phyloP scores from a whole-genome alignment of 2,329 filamentous ascomycete species.

The Emericellopsis atlantica region DNA sequence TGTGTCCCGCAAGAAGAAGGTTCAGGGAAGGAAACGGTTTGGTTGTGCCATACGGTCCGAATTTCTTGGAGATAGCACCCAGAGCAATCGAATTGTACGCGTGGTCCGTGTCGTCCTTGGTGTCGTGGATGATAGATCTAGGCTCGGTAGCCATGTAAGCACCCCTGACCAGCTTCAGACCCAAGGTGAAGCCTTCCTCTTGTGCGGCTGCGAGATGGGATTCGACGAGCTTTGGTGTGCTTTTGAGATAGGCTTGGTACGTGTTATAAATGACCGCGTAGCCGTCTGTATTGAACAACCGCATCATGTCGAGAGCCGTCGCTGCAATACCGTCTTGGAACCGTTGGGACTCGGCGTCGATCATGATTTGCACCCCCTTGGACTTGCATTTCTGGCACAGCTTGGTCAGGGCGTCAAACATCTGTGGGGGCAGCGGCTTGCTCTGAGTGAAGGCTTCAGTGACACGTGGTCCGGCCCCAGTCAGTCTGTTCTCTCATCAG shows the following conservation, averaged over 20 bases:
- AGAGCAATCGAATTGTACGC: slow-evolving; percentile 36
- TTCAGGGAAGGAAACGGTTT: slow-evolving; percentile 28
- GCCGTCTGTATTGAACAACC: slow-evolving; percentile 21
- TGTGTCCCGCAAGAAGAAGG: slow-evolving; percentile 42
- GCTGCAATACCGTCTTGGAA: slow-evolving; percentile 25
- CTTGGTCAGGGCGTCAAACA: slow-evolving; percentile 25
- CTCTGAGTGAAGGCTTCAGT: slow-evolving; percentile 21
- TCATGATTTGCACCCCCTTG: slow-evolving; percentile 26
- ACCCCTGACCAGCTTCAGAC: slow-evolving; percentile 43
- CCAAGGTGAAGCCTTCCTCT: slow-evolving; percentile 34
- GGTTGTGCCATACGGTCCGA: slow-evolving; percentile 29
- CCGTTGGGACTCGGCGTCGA: slow-evolving; percentile 32
- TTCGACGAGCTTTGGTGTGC: slow-evolving; percentile 25
- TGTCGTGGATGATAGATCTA: slow-evolving; percentile 35
- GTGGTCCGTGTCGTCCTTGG: slow-evolving; percentile 37
- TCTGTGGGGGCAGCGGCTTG: slow-evolving; percentile 22
- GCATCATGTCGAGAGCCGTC: slow-evolving; percentile 20
- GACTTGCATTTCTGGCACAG: slow-evolving; percentile 23
- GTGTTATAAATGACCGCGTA: slow-evolving; percentile 30
- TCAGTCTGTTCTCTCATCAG: slow-evolving; percentile 14
- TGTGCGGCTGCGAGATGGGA: slow-evolving; percentile 30
- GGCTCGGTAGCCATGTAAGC: slow-evolving; percentile 40
- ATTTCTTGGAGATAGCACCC: slow-evolving; percentile 26
- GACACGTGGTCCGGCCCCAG: slow-evolving; percentile 26
- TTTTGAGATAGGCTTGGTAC: slow-evolving; percentile 44